Evolutionary conservation across 208 protist species (phyloP).

Genomic region (Trypanosoma theileri): DNA sequence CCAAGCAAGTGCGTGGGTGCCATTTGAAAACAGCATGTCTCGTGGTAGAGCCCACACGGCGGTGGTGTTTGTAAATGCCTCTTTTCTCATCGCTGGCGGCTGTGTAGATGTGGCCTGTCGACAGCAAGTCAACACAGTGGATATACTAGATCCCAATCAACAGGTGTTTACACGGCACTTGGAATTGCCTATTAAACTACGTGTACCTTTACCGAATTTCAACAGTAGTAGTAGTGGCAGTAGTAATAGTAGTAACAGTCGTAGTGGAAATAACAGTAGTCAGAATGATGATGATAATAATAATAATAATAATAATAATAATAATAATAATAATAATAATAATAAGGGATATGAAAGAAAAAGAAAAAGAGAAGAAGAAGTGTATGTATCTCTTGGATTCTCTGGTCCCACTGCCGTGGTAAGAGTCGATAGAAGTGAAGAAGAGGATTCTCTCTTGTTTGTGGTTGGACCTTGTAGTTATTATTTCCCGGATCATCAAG

Average conservation of each 20-base stretch:
- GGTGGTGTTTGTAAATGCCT: conserved; percentile 12
- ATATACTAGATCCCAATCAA: conserved; percentile 16
- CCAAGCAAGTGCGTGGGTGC: not conserved
- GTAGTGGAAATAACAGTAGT: too few relatives aligned
- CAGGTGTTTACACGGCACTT: not conserved
- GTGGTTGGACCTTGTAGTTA: conserved; percentile 29
- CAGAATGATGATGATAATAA: too few relatives aligned
- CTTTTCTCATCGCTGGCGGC: conserved; percentile 22
- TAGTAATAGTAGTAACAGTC: not conserved
- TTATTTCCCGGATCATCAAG: conserved; percentile 12
- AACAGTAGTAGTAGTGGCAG: not conserved
- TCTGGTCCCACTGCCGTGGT: conserved; percentile 16
- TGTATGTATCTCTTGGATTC: not conserved
- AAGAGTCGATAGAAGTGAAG: conserved; percentile 18
- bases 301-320: too few relatives aligned
- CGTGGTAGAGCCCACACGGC: conserved; percentile 17
- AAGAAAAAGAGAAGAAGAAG: too few relatives aligned
- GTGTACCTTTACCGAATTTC: not conserved
- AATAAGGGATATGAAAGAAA: too few relatives aligned
- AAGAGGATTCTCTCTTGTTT: conserved; percentile 10
- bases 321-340: too few relatives aligned
- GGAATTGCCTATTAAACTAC: conserved; percentile 7
- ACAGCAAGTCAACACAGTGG: conserved; percentile 2
- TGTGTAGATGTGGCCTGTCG: conserved; percentile 10
- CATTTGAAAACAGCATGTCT: not conserved